A percentile compares a stretch with the other conserved stretches of the same genome.
phyloP scores from a whole-genome alignment of 306 rosid species.

The Trifolium dubium region DNA sequence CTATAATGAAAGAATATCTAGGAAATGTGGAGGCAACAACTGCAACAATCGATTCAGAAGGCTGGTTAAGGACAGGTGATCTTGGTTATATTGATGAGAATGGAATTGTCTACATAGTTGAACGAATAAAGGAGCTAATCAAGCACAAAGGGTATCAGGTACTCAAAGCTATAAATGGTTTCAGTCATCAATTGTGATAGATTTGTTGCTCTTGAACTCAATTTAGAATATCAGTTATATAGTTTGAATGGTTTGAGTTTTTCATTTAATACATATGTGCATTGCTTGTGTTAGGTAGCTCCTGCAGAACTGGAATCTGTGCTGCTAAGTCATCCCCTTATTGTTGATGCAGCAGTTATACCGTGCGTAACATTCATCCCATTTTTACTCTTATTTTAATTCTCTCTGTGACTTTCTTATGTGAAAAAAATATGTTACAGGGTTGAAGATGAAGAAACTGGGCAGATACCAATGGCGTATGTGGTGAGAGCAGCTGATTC shows the following conservation, averaged over 20 bases:
- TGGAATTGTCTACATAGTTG: conserved; percentile 71
- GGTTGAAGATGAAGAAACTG: conserved; percentile 81
- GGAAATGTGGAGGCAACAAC: conserved; percentile 75
- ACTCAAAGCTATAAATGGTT: conserved; percentile 28
- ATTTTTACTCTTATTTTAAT: conserved; percentile 24
- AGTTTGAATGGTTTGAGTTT: conserved; percentile 5
- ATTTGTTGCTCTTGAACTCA: conserved; percentile 15
- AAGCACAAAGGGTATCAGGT: conserved; percentile 95
- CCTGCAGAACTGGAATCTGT: conserved; percentile 92
- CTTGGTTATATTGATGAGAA: conserved; percentile 74
- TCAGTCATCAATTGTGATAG: conserved; percentile 21
- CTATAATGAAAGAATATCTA: conserved; percentile 79
- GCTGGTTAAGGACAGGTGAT: conserved; percentile 93
- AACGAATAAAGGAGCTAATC: conserved; percentile 86
- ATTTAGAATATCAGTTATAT: background rate
- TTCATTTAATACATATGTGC: background rate
- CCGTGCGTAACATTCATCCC: conserved; percentile 58
- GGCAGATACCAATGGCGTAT: conserved; percentile 91
- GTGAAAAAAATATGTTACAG: conserved; percentile 45
- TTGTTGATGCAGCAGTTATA: conserved; percentile 87
- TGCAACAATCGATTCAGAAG: conserved; percentile 59
- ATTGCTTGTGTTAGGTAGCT: conserved; percentile 67
- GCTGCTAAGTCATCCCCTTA: conserved; percentile 72
- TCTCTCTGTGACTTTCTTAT: conserved; percentile 26
- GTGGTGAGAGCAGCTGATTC: conserved; percentile 66